These are phyloP conservation scores for Neofusicoccum sp. DNA, from an alignment of 2,329 filamentous ascomycete genomes.

Conservation along the genomic window DNA sequence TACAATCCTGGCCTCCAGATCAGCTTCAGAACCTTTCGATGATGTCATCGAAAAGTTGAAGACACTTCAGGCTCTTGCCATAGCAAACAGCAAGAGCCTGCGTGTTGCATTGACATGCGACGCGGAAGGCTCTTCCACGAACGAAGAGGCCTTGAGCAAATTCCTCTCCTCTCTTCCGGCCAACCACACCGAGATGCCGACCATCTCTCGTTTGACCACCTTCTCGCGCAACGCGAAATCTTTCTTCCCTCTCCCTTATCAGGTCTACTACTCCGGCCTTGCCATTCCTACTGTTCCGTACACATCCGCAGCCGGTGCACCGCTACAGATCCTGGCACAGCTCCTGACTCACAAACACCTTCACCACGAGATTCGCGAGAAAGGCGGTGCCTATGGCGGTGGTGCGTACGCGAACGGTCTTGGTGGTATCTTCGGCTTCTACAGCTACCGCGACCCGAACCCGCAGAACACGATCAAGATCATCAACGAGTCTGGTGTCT, in stretches of 20 bases:
- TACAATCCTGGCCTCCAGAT: constrained; percentile 73
- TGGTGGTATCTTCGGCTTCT: constrained; percentile 88
- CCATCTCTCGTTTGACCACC: constrained; percentile 26
- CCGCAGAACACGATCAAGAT: constrained; percentile 84
- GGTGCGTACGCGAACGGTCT: constrained; percentile 81
- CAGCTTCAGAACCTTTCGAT: constrained; percentile 67
- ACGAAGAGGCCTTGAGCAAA: constrained; percentile 68
- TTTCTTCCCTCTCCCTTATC: constrained; percentile 93
- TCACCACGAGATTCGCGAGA: constrained; percentile 96
- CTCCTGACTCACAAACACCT: constrained; percentile 95
- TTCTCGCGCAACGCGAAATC: constrained; percentile 61
- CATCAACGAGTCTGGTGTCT: constrained; percentile 79
- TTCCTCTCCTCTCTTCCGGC: constrained; percentile 68
- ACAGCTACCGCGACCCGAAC: constrained; percentile 96
- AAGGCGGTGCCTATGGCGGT: constrained; percentile 94
- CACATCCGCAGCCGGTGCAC: constrained; percentile 70
- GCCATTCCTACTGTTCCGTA: constrained; percentile 85
- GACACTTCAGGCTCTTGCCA: constrained; percentile 76
- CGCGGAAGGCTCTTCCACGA: constrained; percentile 67
- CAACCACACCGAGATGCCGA: constrained; percentile 33
- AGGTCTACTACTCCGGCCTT: constrained; percentile 91
- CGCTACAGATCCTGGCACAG: constrained; percentile 86
- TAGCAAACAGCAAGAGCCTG: constrained; percentile 67
- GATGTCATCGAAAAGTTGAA: constrained; percentile 84
- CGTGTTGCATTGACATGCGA: constrained; percentile 88